Conservation (phyloP, 2,329 filamentous ascomycete genomes). For the Fusarium redolens region DNA sequence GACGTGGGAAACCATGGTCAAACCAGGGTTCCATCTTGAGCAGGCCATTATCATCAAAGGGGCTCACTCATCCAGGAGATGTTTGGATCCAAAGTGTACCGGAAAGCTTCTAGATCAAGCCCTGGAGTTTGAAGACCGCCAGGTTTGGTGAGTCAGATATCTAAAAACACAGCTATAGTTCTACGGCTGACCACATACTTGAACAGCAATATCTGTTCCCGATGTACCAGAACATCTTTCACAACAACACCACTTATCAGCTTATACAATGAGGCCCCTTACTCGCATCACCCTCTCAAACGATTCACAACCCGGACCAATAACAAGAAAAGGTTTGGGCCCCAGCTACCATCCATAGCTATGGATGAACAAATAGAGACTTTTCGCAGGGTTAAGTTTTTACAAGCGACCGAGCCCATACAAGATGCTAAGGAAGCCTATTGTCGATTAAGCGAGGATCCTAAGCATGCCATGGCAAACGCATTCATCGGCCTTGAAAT, state of each 20-base stretch:
- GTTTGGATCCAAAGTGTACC: not conserved
- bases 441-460: not conserved
- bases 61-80: not conserved
- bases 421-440: not conserved
- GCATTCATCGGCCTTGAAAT: not conserved
- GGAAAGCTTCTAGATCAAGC: not conserved
- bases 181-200: rapidly evolving
- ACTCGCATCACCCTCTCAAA: rapidly evolving
- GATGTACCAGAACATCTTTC: not conserved
- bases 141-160: not conserved
- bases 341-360: not conserved
- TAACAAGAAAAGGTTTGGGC: not conserved
- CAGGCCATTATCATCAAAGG: not conserved
- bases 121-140: not conserved
- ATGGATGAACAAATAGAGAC: not conserved
- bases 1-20: not conserved
- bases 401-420: not conserved
- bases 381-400: not conserved
- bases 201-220: not conserved
- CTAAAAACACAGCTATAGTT: not conserved
- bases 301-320: not conserved
- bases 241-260: not conserved
- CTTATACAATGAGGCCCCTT: not conserved
- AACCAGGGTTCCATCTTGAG: not conserved
- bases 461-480: not conserved